phyloP scores from a whole-genome alignment of 331 rosid genomes.

The Phaseolus coccineus region DNA sequence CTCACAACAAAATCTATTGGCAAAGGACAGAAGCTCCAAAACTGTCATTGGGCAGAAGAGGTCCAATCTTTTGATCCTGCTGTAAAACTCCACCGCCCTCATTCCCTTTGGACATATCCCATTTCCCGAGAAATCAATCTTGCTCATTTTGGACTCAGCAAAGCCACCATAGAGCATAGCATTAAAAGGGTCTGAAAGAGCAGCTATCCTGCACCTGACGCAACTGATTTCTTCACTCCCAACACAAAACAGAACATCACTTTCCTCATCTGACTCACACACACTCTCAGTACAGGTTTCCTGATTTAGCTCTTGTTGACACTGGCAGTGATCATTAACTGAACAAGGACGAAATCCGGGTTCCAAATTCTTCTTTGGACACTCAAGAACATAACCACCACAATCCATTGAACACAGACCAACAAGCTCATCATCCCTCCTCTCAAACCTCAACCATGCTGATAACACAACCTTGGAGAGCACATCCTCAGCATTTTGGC shows the following conservation, averaged over 20 bases:
- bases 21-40: slow-evolving; percentile 72
- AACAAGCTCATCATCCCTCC: slow-evolving; percentile 83
- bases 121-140: slow-evolving; percentile 69
- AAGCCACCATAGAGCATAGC: slow-evolving; percentile 80
- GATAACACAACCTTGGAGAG: slow-evolving; percentile 76
- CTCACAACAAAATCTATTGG: slow-evolving; percentile 85
- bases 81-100: slow-evolving; percentile 79
- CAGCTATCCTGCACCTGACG: slow-evolving; percentile 61
- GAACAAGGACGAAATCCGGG: slow-evolving; percentile 57
- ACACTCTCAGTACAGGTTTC: slow-evolving; percentile 42
- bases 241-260: slow-evolving; percentile 69
- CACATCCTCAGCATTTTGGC: slow-evolving; percentile 68
- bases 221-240: slow-evolving; percentile 68
- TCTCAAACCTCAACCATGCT: slow-evolving; percentile 81
- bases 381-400: slow-evolving; percentile 70
- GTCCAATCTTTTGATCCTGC: slow-evolving; percentile 73
- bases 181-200: slow-evolving; percentile 68
- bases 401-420: slow-evolving; percentile 68
- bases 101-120: slow-evolving; percentile 70
- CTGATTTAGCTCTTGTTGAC: slow-evolving; percentile 49
- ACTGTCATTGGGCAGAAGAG: slow-evolving; percentile 61
- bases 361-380: slow-evolving; percentile 74
- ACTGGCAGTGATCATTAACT: slow-evolving; percentile 56
- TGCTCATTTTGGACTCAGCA: slow-evolving; percentile 61
- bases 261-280: slow-evolving; percentile 47